phyloP scores from a whole-genome alignment of 208 protist species.

The Trypanosoma melophagium region DNA sequence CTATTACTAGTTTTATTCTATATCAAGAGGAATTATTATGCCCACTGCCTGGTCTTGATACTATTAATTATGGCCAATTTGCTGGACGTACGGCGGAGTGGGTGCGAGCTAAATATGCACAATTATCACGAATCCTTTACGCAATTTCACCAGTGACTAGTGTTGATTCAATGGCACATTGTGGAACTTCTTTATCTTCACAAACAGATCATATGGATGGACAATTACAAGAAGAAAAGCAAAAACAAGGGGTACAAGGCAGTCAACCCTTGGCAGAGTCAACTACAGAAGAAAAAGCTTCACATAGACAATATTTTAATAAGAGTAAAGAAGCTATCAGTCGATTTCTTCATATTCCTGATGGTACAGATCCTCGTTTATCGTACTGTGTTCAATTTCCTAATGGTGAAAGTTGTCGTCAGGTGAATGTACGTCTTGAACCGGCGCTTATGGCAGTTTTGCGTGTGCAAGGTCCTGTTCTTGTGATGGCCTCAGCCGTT shows the following conservation, averaged over 20 bases:
- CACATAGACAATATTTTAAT: constrained; percentile 15
- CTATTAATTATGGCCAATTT: constrained; percentile 86
- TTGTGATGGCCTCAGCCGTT: constrained; percentile 69
- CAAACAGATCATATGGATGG: background rate
- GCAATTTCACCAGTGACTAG: constrained; percentile 7
- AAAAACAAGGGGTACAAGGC: background rate
- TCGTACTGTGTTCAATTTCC: constrained; percentile 83
- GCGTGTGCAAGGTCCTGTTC: constrained; percentile 72
- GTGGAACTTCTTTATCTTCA: background rate
- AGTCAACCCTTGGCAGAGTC: no score
- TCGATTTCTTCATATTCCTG: constrained; percentile 47
- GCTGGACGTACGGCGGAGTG: constrained; percentile 59
- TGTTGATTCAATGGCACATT: constrained; percentile 1
- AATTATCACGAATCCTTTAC: constrained; percentile 64
- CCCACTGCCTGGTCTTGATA: constrained; percentile 75
- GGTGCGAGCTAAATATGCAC: constrained; percentile 61
- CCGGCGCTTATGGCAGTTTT: constrained; percentile 85
- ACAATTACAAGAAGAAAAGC: background rate
- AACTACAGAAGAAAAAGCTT: no score
- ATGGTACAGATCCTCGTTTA: constrained; percentile 48
- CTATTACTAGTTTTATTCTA: no score
- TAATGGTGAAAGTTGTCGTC: constrained; percentile 82
- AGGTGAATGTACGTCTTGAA: constrained; percentile 87
- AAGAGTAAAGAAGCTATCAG: constrained; percentile 40
- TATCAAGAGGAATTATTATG: constrained; percentile 65